These are phyloP conservation scores for Alternaria triticina DNA, from an alignment of 2,329 filamentous ascomycete genomes.

Conservation along the genomic window DNA sequence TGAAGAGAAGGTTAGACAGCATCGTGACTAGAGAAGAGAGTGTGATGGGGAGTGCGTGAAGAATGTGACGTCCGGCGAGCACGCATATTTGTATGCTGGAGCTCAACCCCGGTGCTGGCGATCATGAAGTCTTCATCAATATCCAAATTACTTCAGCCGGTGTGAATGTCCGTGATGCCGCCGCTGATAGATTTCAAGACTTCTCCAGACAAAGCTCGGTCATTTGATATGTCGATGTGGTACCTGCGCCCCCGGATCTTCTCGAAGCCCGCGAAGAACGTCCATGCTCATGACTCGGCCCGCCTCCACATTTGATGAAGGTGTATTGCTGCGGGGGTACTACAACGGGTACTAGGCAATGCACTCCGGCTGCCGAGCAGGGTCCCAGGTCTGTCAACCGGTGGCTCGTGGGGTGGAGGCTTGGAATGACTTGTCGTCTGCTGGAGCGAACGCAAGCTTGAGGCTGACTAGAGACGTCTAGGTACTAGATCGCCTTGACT, in stretches of 20 bases:
- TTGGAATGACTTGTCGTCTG: conserved; percentile 16
- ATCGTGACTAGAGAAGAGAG: conserved; percentile 14
- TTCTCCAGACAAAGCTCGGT: conserved; percentile 1
- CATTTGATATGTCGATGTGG: conserved; percentile 17
- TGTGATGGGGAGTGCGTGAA: conserved; percentile 7
- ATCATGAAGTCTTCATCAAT: conserved; percentile 23
- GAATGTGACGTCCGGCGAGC: background rate
- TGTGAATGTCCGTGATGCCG: conserved; percentile 21
- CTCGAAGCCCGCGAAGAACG: conserved; percentile 18
- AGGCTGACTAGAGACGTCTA: conserved; percentile 6
- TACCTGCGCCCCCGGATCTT: conserved; percentile 21
- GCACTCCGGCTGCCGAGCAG: conserved; percentile 17
- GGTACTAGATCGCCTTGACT: conserved; percentile 7
- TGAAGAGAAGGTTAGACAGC: conserved; percentile 25
- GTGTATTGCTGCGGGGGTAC: conserved; percentile 1
- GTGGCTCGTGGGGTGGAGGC: conserved; percentile 10
- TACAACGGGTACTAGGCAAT: conserved; percentile 18
- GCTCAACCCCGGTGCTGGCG: conserved; percentile 1
- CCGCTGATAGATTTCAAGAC: conserved; percentile 2
- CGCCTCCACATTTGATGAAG: conserved; percentile 25
- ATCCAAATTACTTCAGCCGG: conserved; percentile 23
- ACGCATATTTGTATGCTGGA: conserved; percentile 22
- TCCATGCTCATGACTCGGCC: conserved; percentile 4
- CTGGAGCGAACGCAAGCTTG: conserved; percentile 7
- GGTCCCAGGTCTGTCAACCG: background rate